Percentiles rank a stretch among this genome's conserved stretches.
Evolutionary conservation across 768 basidiomycete species (phyloP).

Genomic region (Naganishia friedmannii): DNA sequence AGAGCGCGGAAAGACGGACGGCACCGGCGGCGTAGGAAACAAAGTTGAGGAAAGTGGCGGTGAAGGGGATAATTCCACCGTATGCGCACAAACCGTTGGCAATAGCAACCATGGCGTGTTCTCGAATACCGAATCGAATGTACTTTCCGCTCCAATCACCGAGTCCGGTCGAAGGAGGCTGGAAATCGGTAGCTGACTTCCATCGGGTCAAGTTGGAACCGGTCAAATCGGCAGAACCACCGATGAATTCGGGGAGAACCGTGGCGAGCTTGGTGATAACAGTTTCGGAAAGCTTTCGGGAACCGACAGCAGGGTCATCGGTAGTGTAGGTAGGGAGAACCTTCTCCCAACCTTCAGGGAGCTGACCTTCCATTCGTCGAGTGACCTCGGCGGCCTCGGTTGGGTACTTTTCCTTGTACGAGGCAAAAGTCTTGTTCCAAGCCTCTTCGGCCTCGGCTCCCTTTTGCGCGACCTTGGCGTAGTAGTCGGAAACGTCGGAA

Average conservation of each 20-base stretch:
- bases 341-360: slow-evolving; percentile 84
- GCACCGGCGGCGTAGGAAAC: slow-evolving; percentile 91
- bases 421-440: slow-evolving; percentile 67
- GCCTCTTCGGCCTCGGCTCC: slow-evolving; percentile 70
- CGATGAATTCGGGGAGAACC: slow-evolving; percentile 73
- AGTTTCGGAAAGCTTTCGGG: slow-evolving; percentile 88
- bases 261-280: slow-evolving; percentile 73
- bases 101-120: slow-evolving; percentile 95
- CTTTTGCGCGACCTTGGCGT: slow-evolving; percentile 64
- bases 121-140: slow-evolving; percentile 93
- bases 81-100: slow-evolving; percentile 87
- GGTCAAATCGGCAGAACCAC: slow-evolving; percentile 89
- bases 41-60: slow-evolving; percentile 92
- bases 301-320: slow-evolving; percentile 77
- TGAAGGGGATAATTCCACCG: slow-evolving; percentile 84
- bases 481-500: slow-evolving; percentile 66
- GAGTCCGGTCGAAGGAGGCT: slow-evolving; percentile 77
- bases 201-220: slow-evolving; percentile 86
- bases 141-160: slow-evolving; percentile 84
- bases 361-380: slow-evolving; percentile 75
- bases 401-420: slow-evolving; percentile 76
- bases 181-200: slow-evolving; percentile 79
- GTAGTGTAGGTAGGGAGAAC: slow-evolving; percentile 79
- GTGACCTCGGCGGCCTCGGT: slow-evolving; percentile 79
- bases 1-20: slow-evolving; percentile 83